Evolutionary conservation across 148 eudicot genomes (phyloP).

Genomic region (Rheum nobile): DNA sequence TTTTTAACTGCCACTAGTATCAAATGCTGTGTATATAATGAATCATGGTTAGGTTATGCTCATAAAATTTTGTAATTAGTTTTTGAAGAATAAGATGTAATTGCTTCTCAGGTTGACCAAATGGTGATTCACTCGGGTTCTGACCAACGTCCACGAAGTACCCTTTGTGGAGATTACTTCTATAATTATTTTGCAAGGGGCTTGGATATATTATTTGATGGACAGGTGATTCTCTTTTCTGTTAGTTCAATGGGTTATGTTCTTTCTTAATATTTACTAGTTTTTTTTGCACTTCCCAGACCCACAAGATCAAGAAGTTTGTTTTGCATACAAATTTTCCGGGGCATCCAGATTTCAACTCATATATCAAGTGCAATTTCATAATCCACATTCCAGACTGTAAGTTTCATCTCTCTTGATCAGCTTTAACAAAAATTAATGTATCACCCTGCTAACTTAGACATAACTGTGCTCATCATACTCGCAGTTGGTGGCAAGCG

Average conservation of each 20-base stretch:
- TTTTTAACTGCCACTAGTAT: neutral
- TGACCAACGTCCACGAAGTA: conserved; percentile 74
- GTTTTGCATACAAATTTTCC: conserved; percentile 92
- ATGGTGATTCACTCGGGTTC: conserved; percentile 97
- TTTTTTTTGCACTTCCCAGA: conserved; percentile 37
- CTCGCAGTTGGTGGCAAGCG: conserved; percentile 48
- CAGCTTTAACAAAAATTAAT: neutral
- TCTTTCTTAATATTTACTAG: neutral
- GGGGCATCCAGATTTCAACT: conserved; percentile 94
- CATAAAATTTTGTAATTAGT: neutral
- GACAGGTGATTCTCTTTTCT: conserved; percentile 43
- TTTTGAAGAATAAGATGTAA: neutral
- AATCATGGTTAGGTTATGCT: neutral
- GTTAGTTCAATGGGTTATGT: neutral
- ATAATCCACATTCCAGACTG: conserved; percentile 54
- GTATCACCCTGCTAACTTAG: neutral
- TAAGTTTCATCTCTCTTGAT: conserved; percentile 27
- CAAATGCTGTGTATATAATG: neutral
- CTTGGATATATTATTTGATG: conserved; percentile 95
- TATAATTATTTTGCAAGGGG: conserved; percentile 90
- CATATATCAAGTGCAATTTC: conserved; percentile 95
- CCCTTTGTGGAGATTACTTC: conserved; percentile 95
- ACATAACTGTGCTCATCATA: conserved; percentile 4
- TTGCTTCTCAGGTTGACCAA: conserved; percentile 71
- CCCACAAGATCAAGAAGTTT: conserved; percentile 90